Evolutionary conservation across 2,329 filamentous ascomycete species (phyloP).

Genomic region (Hypoxylon sp.): DNA sequence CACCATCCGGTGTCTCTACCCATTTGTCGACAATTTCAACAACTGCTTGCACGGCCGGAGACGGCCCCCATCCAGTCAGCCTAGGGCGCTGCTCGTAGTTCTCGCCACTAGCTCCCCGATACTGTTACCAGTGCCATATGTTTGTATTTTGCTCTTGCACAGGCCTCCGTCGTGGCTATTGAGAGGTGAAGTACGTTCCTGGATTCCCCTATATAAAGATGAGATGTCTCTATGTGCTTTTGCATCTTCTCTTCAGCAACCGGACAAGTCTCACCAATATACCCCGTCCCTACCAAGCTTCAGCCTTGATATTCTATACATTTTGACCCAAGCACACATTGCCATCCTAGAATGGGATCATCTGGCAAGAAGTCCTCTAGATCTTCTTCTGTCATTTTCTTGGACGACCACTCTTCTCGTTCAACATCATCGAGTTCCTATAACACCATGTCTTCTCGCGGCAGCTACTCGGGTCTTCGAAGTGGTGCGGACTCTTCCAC

Average conservation of each 20-base stretch:
- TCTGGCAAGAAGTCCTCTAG: slow-evolving; percentile 18
- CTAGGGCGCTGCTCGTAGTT: slow-evolving; percentile 31
- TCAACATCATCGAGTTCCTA: slow-evolving; percentile 19
- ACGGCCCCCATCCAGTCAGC: slow-evolving; percentile 36
- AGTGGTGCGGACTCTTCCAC: slow-evolving; percentile 12
- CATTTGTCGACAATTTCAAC: slow-evolving; percentile 19
- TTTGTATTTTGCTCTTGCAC: slow-evolving; percentile 27
- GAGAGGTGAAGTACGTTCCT: slow-evolving; percentile 20
- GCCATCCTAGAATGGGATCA: slow-evolving; percentile 22
- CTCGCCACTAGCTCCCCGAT: neutral
- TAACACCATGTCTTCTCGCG: slow-evolving; percentile 32
- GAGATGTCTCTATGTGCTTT: slow-evolving; percentile 6
- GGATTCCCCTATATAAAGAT: slow-evolving; percentile 17
- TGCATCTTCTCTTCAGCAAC: slow-evolving; percentile 14
- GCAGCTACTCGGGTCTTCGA: slow-evolving; percentile 7
- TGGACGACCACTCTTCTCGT: slow-evolving; percentile 19
- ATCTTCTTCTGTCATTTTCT: slow-evolving; percentile 21
- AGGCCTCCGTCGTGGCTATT: slow-evolving; percentile 8
- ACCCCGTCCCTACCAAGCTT: slow-evolving; percentile 6
- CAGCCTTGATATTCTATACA: neutral
- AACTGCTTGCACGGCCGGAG: slow-evolving; percentile 4
- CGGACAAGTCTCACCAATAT: slow-evolving; percentile 16
- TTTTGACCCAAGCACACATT: neutral
- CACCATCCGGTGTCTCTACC: slow-evolving; percentile 23
- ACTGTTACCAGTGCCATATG: slow-evolving; percentile 10